These are phyloP conservation scores for Malus asiatica DNA, from an alignment of 306 rosid genomes.

Conservation along the genomic window DNA sequence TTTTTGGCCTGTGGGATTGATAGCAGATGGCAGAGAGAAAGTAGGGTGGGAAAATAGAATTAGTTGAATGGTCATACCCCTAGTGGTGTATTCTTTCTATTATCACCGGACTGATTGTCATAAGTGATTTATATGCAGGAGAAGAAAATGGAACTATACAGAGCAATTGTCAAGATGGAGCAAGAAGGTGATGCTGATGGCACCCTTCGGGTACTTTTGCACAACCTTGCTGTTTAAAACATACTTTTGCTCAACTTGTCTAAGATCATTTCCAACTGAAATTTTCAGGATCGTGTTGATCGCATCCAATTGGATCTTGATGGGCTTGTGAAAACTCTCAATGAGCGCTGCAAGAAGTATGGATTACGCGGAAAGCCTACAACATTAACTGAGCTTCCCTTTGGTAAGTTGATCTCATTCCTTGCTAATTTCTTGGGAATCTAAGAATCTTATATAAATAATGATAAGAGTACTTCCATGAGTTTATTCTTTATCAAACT, in stretches of 20 bases:
- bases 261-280: constrained; percentile 19
- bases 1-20: not conserved
- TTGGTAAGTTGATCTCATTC: constrained; percentile 51
- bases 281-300: constrained; percentile 64
- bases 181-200: not conserved
- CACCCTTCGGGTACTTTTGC: no score
- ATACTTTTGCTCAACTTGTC: not conserved
- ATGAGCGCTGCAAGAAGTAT: constrained; percentile 87
- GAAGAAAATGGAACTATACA: constrained; percentile 89
- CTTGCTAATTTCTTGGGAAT: not conserved
- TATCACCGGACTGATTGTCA: not conserved
- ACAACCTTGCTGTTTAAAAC: no score
- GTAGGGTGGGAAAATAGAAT: not conserved
- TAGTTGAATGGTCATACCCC: not conserved
- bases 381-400: constrained; percentile 85
- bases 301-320: constrained; percentile 68
- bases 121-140: constrained; percentile 35
- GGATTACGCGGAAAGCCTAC: constrained; percentile 82
- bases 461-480: not conserved
- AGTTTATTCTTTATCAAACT: not conserved
- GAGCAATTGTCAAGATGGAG: constrained; percentile 67
- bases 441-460: not conserved
- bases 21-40: not conserved
- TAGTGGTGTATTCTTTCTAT: not conserved
- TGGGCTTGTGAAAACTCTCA: constrained; percentile 71